Conservation (phyloP, 768 basidiomycete species). For the Phlebiopsis flavidoalba region DNA sequence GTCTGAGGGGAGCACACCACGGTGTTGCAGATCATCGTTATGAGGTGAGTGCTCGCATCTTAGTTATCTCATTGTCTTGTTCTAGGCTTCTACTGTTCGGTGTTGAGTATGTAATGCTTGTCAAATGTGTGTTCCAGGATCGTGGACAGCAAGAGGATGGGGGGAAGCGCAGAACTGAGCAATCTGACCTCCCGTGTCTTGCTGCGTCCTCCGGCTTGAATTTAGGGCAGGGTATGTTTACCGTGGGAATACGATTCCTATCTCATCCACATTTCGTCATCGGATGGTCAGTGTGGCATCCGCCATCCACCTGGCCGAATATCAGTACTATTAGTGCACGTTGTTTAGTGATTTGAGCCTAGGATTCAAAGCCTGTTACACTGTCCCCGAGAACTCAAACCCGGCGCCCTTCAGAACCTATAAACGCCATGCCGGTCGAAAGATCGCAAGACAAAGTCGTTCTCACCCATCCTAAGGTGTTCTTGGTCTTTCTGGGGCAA, state of each 20-base stretch:
- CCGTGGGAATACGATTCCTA: background rate
- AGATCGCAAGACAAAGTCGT: slow-evolving; percentile 37
- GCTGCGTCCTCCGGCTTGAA: background rate
- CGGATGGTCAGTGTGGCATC: background rate
- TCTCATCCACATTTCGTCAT: background rate
- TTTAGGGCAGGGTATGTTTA: background rate
- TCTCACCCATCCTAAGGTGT: slow-evolving; percentile 62
- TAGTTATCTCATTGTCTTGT: background rate
- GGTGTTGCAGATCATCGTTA: background rate
- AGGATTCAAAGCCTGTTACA: background rate
- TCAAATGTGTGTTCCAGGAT: too few relatives aligned
- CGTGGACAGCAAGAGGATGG: too few relatives aligned
- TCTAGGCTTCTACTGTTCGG: background rate
- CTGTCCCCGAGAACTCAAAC: background rate
- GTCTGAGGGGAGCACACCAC: background rate
- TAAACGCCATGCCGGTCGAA: slow-evolving; percentile 50
- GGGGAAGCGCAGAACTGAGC: too few relatives aligned
- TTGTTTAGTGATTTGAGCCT: too few relatives aligned
- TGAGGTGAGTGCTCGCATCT: background rate
- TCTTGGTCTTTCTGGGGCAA: too few relatives aligned
- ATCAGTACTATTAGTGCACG: too few relatives aligned
- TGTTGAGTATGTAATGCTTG: too few relatives aligned
- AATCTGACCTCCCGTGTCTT: too few relatives aligned
- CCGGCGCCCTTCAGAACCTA: background rate
- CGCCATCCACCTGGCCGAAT: too few relatives aligned